phyloP scores from a whole-genome alignment of 768 basidiomycete genomes.

The Termitomyces sp. region DNA sequence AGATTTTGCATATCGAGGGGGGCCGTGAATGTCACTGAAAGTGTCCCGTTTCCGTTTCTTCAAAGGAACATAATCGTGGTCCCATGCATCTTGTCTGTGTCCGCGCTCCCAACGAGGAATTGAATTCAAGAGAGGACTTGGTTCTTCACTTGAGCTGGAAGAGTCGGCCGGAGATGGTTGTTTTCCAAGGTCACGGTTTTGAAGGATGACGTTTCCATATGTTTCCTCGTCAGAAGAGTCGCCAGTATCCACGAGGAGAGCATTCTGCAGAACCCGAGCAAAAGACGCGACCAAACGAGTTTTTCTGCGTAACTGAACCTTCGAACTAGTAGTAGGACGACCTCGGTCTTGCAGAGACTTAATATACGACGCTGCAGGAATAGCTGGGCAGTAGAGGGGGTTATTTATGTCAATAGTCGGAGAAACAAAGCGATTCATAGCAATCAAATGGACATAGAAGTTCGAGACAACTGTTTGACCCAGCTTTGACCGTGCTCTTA shows the following conservation, averaged over 20 bases:
- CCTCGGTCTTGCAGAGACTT: slow-evolving; percentile 35
- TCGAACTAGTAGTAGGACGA: slow-evolving; percentile 16
- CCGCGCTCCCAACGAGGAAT: slow-evolving; percentile 19
- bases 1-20: background rate
- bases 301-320: slow-evolving; percentile 8
- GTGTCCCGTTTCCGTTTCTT: background rate
- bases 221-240: slow-evolving; percentile 17
- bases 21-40: background rate
- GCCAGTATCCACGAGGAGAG: slow-evolving; percentile 16
- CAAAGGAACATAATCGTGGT: slow-evolving; percentile 28
- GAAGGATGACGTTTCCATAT: background rate
- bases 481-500: too few species aligned
- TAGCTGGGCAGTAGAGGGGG: slow-evolving; percentile 53
- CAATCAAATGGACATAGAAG: too few species aligned
- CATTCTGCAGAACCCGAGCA: slow-evolving; percentile 27
- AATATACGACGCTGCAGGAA: slow-evolving; percentile 42
- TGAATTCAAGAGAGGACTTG: slow-evolving; percentile 1
- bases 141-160: slow-evolving; percentile 12
- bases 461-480: too few species aligned
- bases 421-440: slow-evolving; percentile 6
- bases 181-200: background rate
- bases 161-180: background rate
- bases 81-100: slow-evolving; percentile 14
- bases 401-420: slow-evolving; percentile 50
- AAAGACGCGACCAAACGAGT: slow-evolving; percentile 27